Evolutionary conservation across 2,329 filamentous ascomycete genomes (phyloP).

Genomic region (Botrytis fragariae): DNA sequence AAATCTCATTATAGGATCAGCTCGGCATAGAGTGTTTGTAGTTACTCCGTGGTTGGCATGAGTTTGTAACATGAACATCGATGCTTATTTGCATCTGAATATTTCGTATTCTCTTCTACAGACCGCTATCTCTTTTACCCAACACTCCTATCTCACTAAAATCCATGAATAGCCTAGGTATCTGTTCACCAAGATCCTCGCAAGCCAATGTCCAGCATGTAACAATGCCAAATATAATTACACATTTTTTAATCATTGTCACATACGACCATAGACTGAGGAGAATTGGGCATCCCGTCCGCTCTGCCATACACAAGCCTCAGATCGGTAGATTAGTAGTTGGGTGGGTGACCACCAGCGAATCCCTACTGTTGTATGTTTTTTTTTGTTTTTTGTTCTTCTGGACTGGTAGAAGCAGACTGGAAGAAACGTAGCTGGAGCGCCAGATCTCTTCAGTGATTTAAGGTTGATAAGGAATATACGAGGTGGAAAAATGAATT

Average conservation of each 20-base stretch:
- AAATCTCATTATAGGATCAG: not conserved
- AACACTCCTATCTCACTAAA: not conserved
- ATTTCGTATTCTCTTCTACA: accelerated
- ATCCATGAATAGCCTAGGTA: not conserved
- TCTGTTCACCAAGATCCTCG: not conserved
- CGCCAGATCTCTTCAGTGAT: not conserved
- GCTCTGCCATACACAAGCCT: not conserved
- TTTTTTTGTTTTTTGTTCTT: accelerated
- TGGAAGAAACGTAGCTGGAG: not conserved
- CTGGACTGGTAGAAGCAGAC: not conserved
- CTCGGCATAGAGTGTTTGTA: not conserved
- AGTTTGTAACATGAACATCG: not conserved
- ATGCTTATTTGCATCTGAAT: not conserved
- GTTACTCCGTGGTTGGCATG: not conserved
- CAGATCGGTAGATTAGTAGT: not conserved
- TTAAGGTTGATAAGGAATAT: not conserved
- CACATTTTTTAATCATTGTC: accelerated
- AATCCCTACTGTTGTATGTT: not conserved
- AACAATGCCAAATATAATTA: accelerated
- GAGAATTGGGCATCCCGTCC: not conserved
- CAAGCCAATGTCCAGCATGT: accelerated
- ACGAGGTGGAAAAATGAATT: not conserved
- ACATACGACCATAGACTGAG: not conserved
- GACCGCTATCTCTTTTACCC: accelerated
- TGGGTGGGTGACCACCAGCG: not conserved